A percentile compares a stretch with the other conserved stretches of the same genome.
Conservation (phyloP, 371 early-diverging fungal species). For the Mortierella sp. region DNA sequence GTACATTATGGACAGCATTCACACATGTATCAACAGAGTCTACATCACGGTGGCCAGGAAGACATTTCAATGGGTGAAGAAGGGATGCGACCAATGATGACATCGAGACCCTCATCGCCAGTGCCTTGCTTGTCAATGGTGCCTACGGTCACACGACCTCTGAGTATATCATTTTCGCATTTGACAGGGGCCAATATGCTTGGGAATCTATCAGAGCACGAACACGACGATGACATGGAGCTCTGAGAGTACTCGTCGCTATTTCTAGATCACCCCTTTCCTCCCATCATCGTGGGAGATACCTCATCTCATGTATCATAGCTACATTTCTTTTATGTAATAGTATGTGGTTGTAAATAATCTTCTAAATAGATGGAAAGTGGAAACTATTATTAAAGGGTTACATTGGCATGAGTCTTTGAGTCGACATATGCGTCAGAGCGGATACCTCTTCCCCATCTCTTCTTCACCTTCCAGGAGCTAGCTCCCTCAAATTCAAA, state of each 20-base stretch:
- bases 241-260: slow-evolving; percentile 9
- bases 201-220: slow-evolving; percentile 44
- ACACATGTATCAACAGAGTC: slow-evolving; percentile 16
- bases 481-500: slow-evolving; percentile 34
- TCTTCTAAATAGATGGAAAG: background rate
- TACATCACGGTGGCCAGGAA: slow-evolving; percentile 20
- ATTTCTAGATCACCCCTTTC: background rate
- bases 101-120: slow-evolving; percentile 46
- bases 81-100: slow-evolving; percentile 12
- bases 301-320: background rate
- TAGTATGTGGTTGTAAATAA: background rate
- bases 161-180: slow-evolving; percentile 50
- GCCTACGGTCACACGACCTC: slow-evolving; percentile 34
- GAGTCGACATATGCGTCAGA: slow-evolving; percentile 24
- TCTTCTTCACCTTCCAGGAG: slow-evolving; percentile 20
- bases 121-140: slow-evolving; percentile 48
- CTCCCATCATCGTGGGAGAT: background rate
- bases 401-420: background rate
- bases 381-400: background rate
- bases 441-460: slow-evolving; percentile 33
- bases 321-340: background rate
- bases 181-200: slow-evolving; percentile 36
- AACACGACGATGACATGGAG: slow-evolving; percentile 55
- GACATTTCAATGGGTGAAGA: slow-evolving; percentile 52
- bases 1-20: slow-evolving; percentile 20